phyloP scores from a whole-genome alignment of 371 early-diverging fungal species.

The Circinella minor region DNA sequence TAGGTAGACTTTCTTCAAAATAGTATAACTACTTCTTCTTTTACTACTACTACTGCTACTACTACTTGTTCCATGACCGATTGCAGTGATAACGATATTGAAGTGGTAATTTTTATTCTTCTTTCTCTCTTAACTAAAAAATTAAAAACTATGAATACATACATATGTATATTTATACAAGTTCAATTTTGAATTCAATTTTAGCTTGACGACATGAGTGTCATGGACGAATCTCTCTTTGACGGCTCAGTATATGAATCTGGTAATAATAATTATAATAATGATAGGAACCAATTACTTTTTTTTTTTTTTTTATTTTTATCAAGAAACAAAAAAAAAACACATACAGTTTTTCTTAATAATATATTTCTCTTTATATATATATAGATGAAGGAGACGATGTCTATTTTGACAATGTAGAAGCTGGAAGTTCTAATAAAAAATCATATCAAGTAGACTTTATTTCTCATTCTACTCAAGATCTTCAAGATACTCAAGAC shows the following conservation, averaged over 20 bases:
- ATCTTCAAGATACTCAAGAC: slow-evolving; percentile 23
- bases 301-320: not conserved
- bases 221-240: slow-evolving; percentile 17
- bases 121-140: not conserved
- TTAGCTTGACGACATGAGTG: slow-evolving; percentile 8
- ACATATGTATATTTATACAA: too few relatives aligned
- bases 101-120: not conserved
- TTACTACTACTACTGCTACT: not conserved
- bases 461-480: slow-evolving; percentile 15
- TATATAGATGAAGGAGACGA: slow-evolving; percentile 22
- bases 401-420: slow-evolving; percentile 20
- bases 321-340: not conserved
- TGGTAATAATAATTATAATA: not conserved
- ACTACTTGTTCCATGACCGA: not conserved
- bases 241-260: slow-evolving; percentile 15
- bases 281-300: too few relatives aligned
- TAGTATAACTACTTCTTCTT: not conserved
- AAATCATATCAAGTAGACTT: slow-evolving; percentile 30
- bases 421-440: slow-evolving; percentile 17
- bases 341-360: too few relatives aligned
- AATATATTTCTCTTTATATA: not conserved
- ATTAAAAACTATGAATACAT: not conserved
- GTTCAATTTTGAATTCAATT: not conserved
- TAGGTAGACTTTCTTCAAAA: not conserved
- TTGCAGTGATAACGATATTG: slow-evolving; percentile 7